Base-by-base conservation (phyloP, 306 rosid genomes). In the Styphnolobium japonicum region DNA sequence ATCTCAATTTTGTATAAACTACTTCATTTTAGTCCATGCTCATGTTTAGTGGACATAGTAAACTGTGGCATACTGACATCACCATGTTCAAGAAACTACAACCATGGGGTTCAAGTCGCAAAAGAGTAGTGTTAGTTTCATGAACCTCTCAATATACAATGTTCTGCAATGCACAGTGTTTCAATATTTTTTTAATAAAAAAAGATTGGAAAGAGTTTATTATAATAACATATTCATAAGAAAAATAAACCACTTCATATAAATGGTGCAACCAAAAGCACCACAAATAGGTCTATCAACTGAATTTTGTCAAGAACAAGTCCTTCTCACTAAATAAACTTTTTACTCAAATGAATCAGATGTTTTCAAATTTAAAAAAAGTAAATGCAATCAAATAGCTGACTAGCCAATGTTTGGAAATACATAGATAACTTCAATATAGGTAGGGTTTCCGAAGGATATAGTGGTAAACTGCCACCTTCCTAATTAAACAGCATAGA, bases 401-500 rank as follows among this genome's bases (percentile, higher is more conserved):
- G 49, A 55, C n/a, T 21, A 64, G 27, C 53, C 18, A 53, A 55
- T 19, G 31, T 34, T 53, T 36, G 52, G 51, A 62, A 82, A 43
- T 73, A 40, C 53, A 76, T 48, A 73, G 21, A 75, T 49, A 60
- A 73, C 67, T 67, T 61, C 48, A 53, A 39, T 45, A 8, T 40
- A 64, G 36, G 10, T 70, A 18, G 40, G 10, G 65, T 22, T 34
- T 78, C 49, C 15, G 4, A 52, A 53, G 31, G 3, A n/a, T n/a
- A n/a, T n/a, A n/a, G n/a, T n/a, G n/a, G 57, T 36, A 52, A 57
- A 33, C 33, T 33, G 67, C 75, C 12, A 55, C 29, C 45, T 21
- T 61, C 49, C 83, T 85, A 92, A 78, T 78, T 65, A 21, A 81
- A 77, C 60, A 85, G 3, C 82, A 79, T 29, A 22, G 93, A 84